phyloP scores from a whole-genome alignment of 2,329 filamentous ascomycete species.

The Pezicula radicicola region DNA sequence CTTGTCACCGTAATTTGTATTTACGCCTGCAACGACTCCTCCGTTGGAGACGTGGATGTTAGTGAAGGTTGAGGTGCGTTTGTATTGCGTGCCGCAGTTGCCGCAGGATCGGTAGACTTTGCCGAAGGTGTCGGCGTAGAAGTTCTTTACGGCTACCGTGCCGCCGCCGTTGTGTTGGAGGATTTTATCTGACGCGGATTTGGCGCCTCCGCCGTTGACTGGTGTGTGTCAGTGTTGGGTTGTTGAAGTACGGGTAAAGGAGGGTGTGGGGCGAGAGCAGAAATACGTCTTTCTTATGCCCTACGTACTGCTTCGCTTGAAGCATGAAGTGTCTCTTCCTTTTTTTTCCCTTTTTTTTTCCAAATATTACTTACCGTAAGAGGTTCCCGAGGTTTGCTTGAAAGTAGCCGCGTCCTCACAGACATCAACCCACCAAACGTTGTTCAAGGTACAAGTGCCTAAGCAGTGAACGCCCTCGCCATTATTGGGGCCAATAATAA shows the following conservation, averaged over 20 bases:
- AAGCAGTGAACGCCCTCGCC: constrained; percentile 41
- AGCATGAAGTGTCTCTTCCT: too few species aligned
- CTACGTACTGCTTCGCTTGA: too few species aligned
- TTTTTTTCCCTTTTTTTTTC: too few species aligned
- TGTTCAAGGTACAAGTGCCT: neutral
- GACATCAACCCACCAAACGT: constrained; percentile 22
- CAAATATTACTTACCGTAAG: constrained; percentile 16
- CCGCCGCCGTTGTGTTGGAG: constrained; percentile 39
- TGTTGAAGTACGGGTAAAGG: too few species aligned
- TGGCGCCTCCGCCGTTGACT: constrained; percentile 39
- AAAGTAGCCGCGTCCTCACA: constrained; percentile 37
- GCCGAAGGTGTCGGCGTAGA: constrained; percentile 39
- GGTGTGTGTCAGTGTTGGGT: too few species aligned
- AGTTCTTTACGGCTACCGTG: constrained; percentile 29
- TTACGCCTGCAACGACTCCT: constrained; percentile 45
- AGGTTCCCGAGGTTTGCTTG: constrained; percentile 34
- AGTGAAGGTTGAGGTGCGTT: constrained; percentile 41
- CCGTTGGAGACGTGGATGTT: constrained; percentile 39
- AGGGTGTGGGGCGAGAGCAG: too few species aligned
- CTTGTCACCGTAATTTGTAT: constrained; percentile 46
- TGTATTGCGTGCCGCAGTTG: constrained; percentile 39
- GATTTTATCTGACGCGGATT: constrained; percentile 37
- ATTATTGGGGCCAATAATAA: constrained; percentile 34
- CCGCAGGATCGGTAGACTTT: constrained; percentile 47
- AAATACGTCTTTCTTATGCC: too few species aligned